Base-by-base conservation (phyloP, 2,329 filamentous ascomycete genomes). In the Xylariomycetidae sp. region DNA sequence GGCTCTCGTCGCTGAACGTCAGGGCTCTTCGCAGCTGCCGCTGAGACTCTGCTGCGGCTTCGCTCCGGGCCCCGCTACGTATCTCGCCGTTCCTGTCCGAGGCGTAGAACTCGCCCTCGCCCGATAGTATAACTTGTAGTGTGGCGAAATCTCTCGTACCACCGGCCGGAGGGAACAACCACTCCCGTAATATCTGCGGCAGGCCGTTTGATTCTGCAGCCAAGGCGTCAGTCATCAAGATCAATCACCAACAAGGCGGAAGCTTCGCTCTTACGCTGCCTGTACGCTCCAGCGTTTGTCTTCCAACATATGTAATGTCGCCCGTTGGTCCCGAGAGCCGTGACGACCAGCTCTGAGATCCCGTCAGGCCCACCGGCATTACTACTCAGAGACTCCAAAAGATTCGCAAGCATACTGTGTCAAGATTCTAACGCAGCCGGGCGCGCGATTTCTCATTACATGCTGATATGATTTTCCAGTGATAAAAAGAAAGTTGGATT, bases 301-400 rank as follows among this genome's bases (percentile, higher is more conserved):
- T 53, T 57, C 53, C 53, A 57, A 31, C 53, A 56, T 20, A 57
- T 51, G 31, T 57, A 57, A 29, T 53, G 52, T 16, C 48, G 42
- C 17, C 53, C 53, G 19, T 40, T 36, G 4, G 51, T 49, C 15
- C 53, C 53, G 3, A 57, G 43, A 22, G 53, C 53, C 2, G 53
- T 57, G n/a, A 57, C 53, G 27, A 54, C 48, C 14, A 57, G 44
- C 31, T 56, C 50, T 9, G 49, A 46, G 33, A 56, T 46, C 19
- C 48, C 49, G 15, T 53, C 49, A 31, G 49, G 39, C 22, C 48
- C 42, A 27, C 36, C 38, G 28, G 39, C 34, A 27, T 48, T 43
- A 37, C 46, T 42, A 26, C 40, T 45, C 19, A 53, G 26, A 25
- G 46, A 49, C 16, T 48, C 33, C 17, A 54, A 34, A 26, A 50